Evolutionary conservation across 306 rosid species (phyloP), one percentile per base, ranked within the genome.

Genomic region (Vigna hirtella): DNA sequence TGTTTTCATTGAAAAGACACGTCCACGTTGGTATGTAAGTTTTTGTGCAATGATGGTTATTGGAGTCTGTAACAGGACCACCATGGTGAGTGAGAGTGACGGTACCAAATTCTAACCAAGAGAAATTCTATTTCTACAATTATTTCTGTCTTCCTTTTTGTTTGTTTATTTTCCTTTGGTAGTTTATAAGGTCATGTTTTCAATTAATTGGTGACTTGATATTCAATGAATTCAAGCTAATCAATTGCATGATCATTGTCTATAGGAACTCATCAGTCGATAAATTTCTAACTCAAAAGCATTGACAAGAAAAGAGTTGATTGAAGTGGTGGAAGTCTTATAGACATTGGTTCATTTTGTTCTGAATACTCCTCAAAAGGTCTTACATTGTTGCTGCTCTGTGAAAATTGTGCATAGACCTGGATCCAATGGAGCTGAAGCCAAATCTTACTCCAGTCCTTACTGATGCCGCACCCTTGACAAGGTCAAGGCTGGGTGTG

Each of bases 351-450:
- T 78, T 77, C 18, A 24, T 48, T 82, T 38, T 10, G 40, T 63
- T 48, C 72, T 42, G 48, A 70, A 62, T 49, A 68, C 68, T 48
- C 70, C 80, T 51, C 9, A 32, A 67, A 34, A 66, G 47, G 9
- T 7, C 40, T 58, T 51, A 63, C 56, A 72, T 78, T 57, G 73
- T 53, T 90, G 67, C 77, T n/a, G 65, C 59, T 7, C 53, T 74
- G 59, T 62, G 50, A 73, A 47, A 36, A 61, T 61, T 75, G 66
- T 81, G 57, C 28, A 69, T 72, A 87, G 86, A 81, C 62, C 90
- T 87, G 94, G 98, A 96, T 85, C 86, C 89, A 20, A 96, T 96
- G 99, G 99, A 96, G 76, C 82, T 96, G 73, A 96, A 91, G 77
- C 76, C 96, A 63, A 90, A 85, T 77, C 96, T 89, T 53, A 72